A percentile compares a stretch with the other conserved stretches of the same genome.
Conservation (phyloP, 2,329 filamentous ascomycete species). For the Penicillium carneum region DNA sequence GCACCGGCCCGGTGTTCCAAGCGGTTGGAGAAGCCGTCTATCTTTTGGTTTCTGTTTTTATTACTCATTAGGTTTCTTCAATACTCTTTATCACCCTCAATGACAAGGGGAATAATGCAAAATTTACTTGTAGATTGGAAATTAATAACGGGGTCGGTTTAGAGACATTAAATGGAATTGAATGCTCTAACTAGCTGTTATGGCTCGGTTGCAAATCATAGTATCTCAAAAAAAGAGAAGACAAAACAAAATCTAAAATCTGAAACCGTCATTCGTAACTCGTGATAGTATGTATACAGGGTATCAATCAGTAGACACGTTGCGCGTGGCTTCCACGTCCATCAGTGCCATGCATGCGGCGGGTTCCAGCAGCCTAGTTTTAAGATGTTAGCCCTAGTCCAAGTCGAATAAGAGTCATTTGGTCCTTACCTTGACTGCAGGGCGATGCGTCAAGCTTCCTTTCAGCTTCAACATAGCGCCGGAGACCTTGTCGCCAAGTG, state of each 20-base stretch:
- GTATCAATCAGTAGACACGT: slow-evolving; percentile 32
- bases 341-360: slow-evolving; percentile 77
- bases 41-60: not conserved
- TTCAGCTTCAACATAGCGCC: slow-evolving; percentile 77
- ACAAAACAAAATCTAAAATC: not conserved
- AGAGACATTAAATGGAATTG: not conserved
- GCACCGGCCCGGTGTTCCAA: slow-evolving; percentile 11
- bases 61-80: not conserved
- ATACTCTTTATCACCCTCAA: no score
- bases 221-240: not conserved
- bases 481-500: slow-evolving; percentile 77
- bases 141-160: no score
- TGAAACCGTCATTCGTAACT: slow-evolving; percentile 1
- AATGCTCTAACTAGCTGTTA: not conserved
- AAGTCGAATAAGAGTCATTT: slow-evolving; percentile 35
- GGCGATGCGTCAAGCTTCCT: slow-evolving; percentile 71
- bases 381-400: not conserved
- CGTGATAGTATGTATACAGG: slow-evolving; percentile 7
- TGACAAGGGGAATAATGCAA: not conserved
- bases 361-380: slow-evolving; percentile 71
- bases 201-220: not conserved
- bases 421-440: slow-evolving; percentile 67
- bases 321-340: slow-evolving; percentile 62
- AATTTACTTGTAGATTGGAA: not conserved
- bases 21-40: not conserved